Percentiles rank a stretch among this genome's conserved stretches.
These are phyloP conservation scores for Cyclotella atomus DNA, from an alignment of 108 stramenopile genomes.

Conservation along the genomic window DNA sequence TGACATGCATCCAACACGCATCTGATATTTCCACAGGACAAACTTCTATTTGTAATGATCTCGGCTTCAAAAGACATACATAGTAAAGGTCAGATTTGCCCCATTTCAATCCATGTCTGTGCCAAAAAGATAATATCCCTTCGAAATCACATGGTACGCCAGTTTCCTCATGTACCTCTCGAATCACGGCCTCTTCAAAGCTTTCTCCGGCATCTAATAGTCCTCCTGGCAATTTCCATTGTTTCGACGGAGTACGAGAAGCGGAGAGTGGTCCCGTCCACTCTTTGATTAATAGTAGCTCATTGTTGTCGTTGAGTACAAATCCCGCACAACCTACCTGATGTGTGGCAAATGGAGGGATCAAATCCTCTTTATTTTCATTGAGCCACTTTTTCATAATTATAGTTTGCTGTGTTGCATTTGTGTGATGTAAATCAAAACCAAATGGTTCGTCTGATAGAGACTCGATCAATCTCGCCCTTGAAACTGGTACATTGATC, in stretches of 20 bases:
- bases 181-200: slow-evolving; percentile 1
- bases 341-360: slow-evolving; percentile 9
- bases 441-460: background rate
- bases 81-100: slow-evolving; percentile 9
- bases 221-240: slow-evolving; percentile 8
- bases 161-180: slow-evolving; percentile 10
- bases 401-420: slow-evolving; percentile 2
- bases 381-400: slow-evolving; percentile 9
- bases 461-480: background rate
- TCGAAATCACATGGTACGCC: slow-evolving; percentile 5
- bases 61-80: slow-evolving; percentile 9
- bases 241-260: slow-evolving; percentile 3
- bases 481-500: slow-evolving; percentile 1
- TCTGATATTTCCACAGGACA: slow-evolving; percentile 16
- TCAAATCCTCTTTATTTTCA: background rate
- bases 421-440: slow-evolving; percentile 8
- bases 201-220: slow-evolving; percentile 9
- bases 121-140: slow-evolving; percentile 7
- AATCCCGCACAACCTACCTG: slow-evolving; percentile 14
- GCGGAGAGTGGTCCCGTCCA: slow-evolving; percentile 1
- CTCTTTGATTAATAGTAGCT: slow-evolving; percentile 6
- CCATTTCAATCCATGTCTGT: slow-evolving; percentile 4
- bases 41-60: background rate
- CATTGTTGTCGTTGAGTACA: slow-evolving; percentile 9
- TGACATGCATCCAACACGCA: slow-evolving; percentile 9